Evolutionary conservation across 2,329 filamentous ascomycete species (phyloP).

Genomic region (Penicillium aurantiogriseum): DNA sequence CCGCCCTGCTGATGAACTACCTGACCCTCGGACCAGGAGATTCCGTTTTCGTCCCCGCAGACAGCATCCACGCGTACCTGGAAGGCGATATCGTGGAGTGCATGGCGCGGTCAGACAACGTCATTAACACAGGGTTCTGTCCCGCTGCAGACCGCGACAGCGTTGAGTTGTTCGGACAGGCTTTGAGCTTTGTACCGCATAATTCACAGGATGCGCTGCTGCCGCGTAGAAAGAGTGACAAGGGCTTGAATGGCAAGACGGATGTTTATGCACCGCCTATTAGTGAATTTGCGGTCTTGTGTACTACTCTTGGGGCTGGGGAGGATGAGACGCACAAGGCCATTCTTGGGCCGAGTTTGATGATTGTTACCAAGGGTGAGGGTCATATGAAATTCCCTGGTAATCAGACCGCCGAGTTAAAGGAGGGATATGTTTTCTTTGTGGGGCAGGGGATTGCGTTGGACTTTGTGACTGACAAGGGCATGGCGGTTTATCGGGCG

Average conservation of each 20-base stretch:
- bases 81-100: slow-evolving; percentile 74
- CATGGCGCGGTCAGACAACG: slow-evolving; percentile 74
- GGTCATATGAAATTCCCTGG: slow-evolving; percentile 58
- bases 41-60: slow-evolving; percentile 68
- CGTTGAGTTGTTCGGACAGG: slow-evolving; percentile 61
- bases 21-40: slow-evolving; percentile 64
- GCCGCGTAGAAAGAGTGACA: slow-evolving; percentile 48
- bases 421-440: slow-evolving; percentile 65
- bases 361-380: slow-evolving; percentile 61
- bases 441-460: slow-evolving; percentile 58
- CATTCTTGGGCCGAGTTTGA: slow-evolving; percentile 61
- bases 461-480: slow-evolving; percentile 45
- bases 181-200: slow-evolving; percentile 65
- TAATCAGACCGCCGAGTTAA: slow-evolving; percentile 51
- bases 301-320: slow-evolving; percentile 55
- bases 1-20: slow-evolving; percentile 73
- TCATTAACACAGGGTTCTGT: slow-evolving; percentile 73
- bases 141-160: slow-evolving; percentile 63
- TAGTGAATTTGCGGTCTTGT: slow-evolving; percentile 69
- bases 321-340: slow-evolving; percentile 59
- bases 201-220: slow-evolving; percentile 57
- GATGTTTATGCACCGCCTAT: slow-evolving; percentile 64
- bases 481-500: slow-evolving; percentile 51
- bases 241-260: slow-evolving; percentile 60
- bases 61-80: slow-evolving; percentile 72